Conservation (phyloP, 306 rosid genomes). For the Rosa chinensis region DNA sequence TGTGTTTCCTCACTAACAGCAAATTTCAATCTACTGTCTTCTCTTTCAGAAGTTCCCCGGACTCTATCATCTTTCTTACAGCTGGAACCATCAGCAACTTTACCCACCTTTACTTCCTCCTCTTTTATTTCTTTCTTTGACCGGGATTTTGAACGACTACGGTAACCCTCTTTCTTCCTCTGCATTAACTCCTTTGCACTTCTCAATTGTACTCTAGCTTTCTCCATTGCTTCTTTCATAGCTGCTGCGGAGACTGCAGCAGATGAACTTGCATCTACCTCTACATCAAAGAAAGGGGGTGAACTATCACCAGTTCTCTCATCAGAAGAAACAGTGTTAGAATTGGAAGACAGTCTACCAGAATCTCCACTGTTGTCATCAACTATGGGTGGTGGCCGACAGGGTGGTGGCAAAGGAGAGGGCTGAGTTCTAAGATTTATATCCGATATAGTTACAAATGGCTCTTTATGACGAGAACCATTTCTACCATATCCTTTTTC, state of each 20-base stretch:
- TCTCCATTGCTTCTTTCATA: conserved; percentile 62
- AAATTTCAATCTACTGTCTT: conserved; percentile 31
- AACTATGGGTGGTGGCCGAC: conserved; percentile 74
- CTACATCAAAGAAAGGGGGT: conserved; percentile 80
- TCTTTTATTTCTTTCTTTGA: conserved; percentile 37
- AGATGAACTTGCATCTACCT: conserved; percentile 83
- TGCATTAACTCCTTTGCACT: conserved; percentile 66
- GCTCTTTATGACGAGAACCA: conserved; percentile 43
- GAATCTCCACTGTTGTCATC: conserved; percentile 46
- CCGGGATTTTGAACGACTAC: conserved; percentile 37
- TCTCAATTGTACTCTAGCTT: conserved; percentile 53
- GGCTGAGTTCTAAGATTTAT: conserved; percentile 83
- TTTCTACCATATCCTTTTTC: conserved; percentile 35
- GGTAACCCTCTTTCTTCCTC: conserved; percentile 52
- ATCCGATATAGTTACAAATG: conserved; percentile 63
- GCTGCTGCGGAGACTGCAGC: conserved; percentile 67
- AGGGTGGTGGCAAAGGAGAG: conserved; percentile 83
- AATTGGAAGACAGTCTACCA: conserved; percentile 37
- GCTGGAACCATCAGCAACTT: conserved; percentile 32
- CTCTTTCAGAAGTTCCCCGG: conserved; percentile 38
- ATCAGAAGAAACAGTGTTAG: conserved; percentile 41
- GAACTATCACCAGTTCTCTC: conserved; percentile 49
- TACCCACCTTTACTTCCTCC: conserved; percentile 38
- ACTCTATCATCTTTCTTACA: conserved; percentile 41
- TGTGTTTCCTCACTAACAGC: conserved; percentile 51